Evolutionary conservation across 768 basidiomycete species (phyloP).

Genomic region (Phlebiopsis gigantea): DNA sequence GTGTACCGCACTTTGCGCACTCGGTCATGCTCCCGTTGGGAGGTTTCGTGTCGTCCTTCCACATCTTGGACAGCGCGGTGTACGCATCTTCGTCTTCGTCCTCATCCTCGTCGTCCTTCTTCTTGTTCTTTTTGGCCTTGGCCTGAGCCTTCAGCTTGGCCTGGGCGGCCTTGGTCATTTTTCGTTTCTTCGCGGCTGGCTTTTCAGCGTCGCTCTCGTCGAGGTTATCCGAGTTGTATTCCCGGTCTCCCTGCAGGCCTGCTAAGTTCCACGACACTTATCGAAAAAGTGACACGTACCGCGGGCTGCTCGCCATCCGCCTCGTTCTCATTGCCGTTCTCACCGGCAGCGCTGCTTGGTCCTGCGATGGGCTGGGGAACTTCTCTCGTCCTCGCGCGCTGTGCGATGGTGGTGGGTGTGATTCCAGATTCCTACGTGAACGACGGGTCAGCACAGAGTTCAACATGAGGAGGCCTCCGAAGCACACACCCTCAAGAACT

Average conservation of each 20-base stretch:
- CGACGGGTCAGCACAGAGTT: too few relatives aligned
- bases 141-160: slow-evolving; percentile 38
- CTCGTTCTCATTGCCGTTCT: neutral
- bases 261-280: neutral
- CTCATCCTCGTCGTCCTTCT: slow-evolving; percentile 35
- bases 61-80: slow-evolving; percentile 52
- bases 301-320: slow-evolving; percentile 11
- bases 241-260: slow-evolving; percentile 22
- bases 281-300: slow-evolving; percentile 3
- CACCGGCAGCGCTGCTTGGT: slow-evolving; percentile 31
- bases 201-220: slow-evolving; percentile 48
- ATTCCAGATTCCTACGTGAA: slow-evolving; percentile 46
- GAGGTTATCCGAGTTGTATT: slow-evolving; percentile 71
- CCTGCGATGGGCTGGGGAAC: slow-evolving; percentile 24
- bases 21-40: slow-evolving; percentile 72
- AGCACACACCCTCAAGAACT: slow-evolving; percentile 60
- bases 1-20: slow-evolving; percentile 78
- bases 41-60: slow-evolving; percentile 43
- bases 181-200: slow-evolving; percentile 45
- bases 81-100: slow-evolving; percentile 63
- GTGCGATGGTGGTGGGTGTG: slow-evolving; percentile 36
- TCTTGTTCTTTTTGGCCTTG: slow-evolving; percentile 34
- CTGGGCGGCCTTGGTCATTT: slow-evolving; percentile 39
- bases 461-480: neutral
- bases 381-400: slow-evolving; percentile 29